Evolutionary conservation across 2,329 filamentous ascomycete species (phyloP), one percentile per base, ranked within the genome.

Genomic region (Saccharata proteae): DNA sequence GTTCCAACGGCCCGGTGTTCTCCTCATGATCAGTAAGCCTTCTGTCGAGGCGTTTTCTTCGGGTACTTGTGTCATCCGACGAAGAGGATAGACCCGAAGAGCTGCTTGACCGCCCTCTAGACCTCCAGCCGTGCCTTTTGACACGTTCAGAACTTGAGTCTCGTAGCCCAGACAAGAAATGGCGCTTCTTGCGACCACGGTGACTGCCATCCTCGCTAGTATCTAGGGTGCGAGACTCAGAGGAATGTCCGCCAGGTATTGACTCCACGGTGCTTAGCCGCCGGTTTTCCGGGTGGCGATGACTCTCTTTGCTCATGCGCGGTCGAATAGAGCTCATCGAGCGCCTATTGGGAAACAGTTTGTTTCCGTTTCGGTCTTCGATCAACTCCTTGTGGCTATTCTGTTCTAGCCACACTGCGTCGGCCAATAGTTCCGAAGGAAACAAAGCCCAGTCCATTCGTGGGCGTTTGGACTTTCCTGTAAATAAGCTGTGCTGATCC

Each of bases 371-470:
- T 10, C 76, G 74, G 53, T 93, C 80, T 48, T 93, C 81, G 24
- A 93, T 78, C 16, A 85, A 64, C 31, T 67, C 68, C 51, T 86
- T 92, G 54, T 94, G 85, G 36, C 77, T 65, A 18, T 71, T 73
- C 45, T 86, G 76, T 51, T 94, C 84, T 14, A 92, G 60, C 90
- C 90, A 98, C 47, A 86, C 83, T 1, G 80, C 68, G 59, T 98
- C 90, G 4, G 86, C 86, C 27, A 96, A 62, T 53, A 94, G 69
- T 50, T 96, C 86, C 34, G 81, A 77, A 1, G 88, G 82, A 26
- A 80, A 73, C 12, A 86, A 73, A 22, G 73, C 69, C 90, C 90
- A 96, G 47, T 93, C 85, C 15, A 85, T 74, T 37, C 82, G 73
- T 1, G 80, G 77, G 29, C 84, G 72, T 9, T 64, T 60, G 11